Conservation (phyloP, 2,329 filamentous ascomycete species). For the Fusarium sp. region DNA sequence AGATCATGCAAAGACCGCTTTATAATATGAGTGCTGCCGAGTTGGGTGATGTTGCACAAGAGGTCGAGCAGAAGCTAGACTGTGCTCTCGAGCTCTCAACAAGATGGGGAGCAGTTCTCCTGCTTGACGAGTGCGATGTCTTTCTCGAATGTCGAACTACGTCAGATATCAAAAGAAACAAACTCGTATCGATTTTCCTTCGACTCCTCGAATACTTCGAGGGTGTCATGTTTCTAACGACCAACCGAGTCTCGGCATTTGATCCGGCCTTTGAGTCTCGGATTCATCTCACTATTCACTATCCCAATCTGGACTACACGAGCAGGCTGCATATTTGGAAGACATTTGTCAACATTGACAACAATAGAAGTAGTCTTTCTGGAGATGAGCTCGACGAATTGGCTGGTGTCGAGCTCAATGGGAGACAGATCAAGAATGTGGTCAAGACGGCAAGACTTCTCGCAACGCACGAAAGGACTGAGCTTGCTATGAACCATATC, state of each 20-base stretch:
- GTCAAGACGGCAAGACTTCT: constrained; percentile 12
- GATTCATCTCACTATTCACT: constrained; percentile 13
- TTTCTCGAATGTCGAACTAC: constrained; percentile 12
- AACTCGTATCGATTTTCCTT: constrained; percentile 13
- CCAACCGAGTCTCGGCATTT: constrained; percentile 6
- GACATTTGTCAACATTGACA: not conserved
- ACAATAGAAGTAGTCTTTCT: not conserved
- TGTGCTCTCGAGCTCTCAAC: constrained; percentile 14
- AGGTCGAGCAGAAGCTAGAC: constrained; percentile 2
- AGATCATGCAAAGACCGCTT: constrained; percentile 10
- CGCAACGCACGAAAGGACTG: not conserved
- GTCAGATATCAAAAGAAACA: not conserved
- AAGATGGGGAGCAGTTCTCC: constrained; percentile 11
- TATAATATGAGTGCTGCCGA: constrained; percentile 13
- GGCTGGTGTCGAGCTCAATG: constrained; percentile 1
- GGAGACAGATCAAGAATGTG: constrained; percentile 21
- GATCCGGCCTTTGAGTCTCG: constrained; percentile 9
- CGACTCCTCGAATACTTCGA: constrained; percentile 11
- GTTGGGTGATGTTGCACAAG: not conserved
- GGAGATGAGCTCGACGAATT: not conserved
- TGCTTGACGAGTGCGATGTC: constrained; percentile 10
- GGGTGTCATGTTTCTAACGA: constrained; percentile 13
- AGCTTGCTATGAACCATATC: not conserved
- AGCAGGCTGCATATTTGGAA: constrained; percentile 1
- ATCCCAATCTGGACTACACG: not conserved